A percentile compares a stretch with the other conserved stretches of the same genome.
These are phyloP conservation scores for Chiua sp. DNA, from an alignment of 1,284 basidiomycete genomes.

Conservation along the genomic window DNA sequence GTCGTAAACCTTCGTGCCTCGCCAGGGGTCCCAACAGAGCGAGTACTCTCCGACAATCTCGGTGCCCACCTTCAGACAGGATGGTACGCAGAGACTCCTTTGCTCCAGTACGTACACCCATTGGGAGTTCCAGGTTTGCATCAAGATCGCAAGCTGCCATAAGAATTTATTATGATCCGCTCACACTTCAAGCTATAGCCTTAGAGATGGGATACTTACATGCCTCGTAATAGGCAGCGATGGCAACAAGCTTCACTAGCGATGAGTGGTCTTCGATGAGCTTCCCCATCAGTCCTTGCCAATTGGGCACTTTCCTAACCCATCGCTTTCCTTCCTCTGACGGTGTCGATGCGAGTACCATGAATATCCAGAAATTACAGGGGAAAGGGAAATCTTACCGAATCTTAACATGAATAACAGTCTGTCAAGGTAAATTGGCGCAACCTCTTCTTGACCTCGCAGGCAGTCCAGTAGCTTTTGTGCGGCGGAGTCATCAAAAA, in stretches of 20 bases:
- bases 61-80: constrained; percentile 13
- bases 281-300: constrained; percentile 9
- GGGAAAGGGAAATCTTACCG: constrained; percentile 10
- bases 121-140: background rate
- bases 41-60: constrained; percentile 23
- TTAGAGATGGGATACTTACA: constrained; percentile 14
- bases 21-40: too few relatives aligned
- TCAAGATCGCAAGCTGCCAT: constrained; percentile 14
- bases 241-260: too few relatives aligned
- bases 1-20: constrained; percentile 18
- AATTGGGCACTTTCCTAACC: constrained; percentile 16
- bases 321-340: constrained; percentile 31
- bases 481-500: constrained; percentile 31
- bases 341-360: background rate
- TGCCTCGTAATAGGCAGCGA: constrained; percentile 31
- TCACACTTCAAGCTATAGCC: too few relatives aligned
- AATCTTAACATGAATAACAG: constrained; percentile 33
- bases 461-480: constrained; percentile 17
- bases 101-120: constrained; percentile 4
- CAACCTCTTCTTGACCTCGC: constrained; percentile 12
- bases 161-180: too few relatives aligned
- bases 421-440: constrained; percentile 24
- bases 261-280: constrained; percentile 26
- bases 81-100: constrained; percentile 13
- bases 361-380: background rate